Base-by-base conservation (phyloP, 495 filamentous ascomycete genomes). In the Penicillium taxi region DNA sequence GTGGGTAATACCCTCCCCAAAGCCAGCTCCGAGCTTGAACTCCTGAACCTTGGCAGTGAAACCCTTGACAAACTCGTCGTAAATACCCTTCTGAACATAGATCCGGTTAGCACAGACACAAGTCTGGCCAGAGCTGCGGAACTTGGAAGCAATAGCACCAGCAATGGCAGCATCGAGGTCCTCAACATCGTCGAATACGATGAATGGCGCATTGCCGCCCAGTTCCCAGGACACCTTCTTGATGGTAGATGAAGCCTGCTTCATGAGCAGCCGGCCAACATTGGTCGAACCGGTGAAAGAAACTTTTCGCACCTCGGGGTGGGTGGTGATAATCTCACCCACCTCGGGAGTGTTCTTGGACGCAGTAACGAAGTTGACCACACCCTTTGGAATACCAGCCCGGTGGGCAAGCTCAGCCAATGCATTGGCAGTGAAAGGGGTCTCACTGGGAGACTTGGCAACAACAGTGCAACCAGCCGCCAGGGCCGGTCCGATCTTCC, bases 191-290 rank as follows among this genome's bases (percentile, higher is more conserved):
- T 83, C 82, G 52, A 94, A 96, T 16, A 96, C 74, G 35, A 96
- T 61, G 22, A 93, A 67, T 2, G 88, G 87, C 6, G 75, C 81
- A 64, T 95, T 94, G 25, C 89, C 89, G 14, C 89, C 89, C 5
- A 88, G 90, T 59, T 94, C 89, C 51, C 94, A 80, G 4, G 77
- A 84, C 13, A 91, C 67, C 53, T 91, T 86, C 69, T 95, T 95
- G 37, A 95, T 64, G 0, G 85, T 93, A 6, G 72, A 70, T 0
- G 85, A 72, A 14, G 78, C 76, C 64, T 93, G 88, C 59, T 81
- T 78, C 81, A 89, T 89, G 16, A 95, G 70, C 2, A 95, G 70
- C 48, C 82, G 89, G 9, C 88, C 88, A n/a, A 95, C 85, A 12
- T 67, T 66, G 1, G 88, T 95, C 8, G 80, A 85, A 20, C 88